Base-by-base conservation (phyloP, 2,329 filamentous ascomycete genomes). In the Ophiostoma sp. region DNA sequence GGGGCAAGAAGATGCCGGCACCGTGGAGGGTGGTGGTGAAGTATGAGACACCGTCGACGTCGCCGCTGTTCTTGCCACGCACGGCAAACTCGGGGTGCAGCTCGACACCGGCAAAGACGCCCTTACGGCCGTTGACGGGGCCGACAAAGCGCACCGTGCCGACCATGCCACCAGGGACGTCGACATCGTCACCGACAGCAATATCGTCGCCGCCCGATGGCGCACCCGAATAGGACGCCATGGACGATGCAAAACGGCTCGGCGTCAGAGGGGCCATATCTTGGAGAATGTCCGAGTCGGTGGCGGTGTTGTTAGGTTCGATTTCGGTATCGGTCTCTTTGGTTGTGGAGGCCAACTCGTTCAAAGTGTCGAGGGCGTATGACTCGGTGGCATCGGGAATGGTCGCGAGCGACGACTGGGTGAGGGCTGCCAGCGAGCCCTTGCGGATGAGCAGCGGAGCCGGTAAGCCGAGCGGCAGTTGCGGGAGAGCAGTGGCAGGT, bases 41-140 rank as follows among this genome's bases (percentile, higher is more conserved):
- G 79, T 99, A 99, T 45, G 82, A 86, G 65, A 88, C 76, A 68
- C 87, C 95, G 73, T 98, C 94, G 67, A 98, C 95, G 77, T 97
- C 93, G 72, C 95, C 95, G 75, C 86, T 96, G 76, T 99, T 99
- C 83, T 99, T 99, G 45, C 95, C 95, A 76, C 90, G 87, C 66
- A 84, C 78, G 45, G 93, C 91, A 80, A 89, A 96, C 73, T 96
- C 91, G 67, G 86, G 82, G 74, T 89, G 87, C 71, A 99, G 83
- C 78, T 99, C 95, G 47, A 99, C 91, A 63, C 95, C 95, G 44
- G 92, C 93, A 81, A 99, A 99, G 27, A 86, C 85, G 66, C 95
- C 95, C 73, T 90, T 92, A 81, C 97, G 97, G 71, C 93, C 93
- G 73, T 88, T 86, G 55, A 99, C 94, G 52, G 83, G 82, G 62